Percentiles rank a stretch among this genome's conserved stretches.
Conservation (phyloP, 129 eudicot species). For the Glebionis coronaria region DNA sequence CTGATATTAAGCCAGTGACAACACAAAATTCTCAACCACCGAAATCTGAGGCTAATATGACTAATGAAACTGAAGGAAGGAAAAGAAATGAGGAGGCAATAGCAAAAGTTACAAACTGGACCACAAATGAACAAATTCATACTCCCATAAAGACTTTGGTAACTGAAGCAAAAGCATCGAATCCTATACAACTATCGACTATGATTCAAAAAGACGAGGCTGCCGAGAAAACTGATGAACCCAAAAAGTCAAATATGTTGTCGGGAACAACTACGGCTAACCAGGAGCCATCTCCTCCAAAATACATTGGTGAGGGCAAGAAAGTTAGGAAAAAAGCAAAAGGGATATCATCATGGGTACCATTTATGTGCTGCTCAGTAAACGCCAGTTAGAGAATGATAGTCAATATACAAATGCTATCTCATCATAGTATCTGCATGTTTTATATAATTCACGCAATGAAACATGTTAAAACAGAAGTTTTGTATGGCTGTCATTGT, state of each 20-base stretch:
- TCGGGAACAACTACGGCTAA: conserved; percentile 15
- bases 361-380: conserved; percentile 73
- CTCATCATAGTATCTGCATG: background rate
- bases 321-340: conserved; percentile 55
- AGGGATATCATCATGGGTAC: conserved; percentile 59
- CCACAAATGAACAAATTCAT: conserved; percentile 41
- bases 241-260: conserved; percentile 23
- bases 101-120: conserved; percentile 74
- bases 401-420: background rate
- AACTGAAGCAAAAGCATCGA: conserved; percentile 48
- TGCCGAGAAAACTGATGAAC: conserved; percentile 28
- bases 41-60: conserved; percentile 42
- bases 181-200: conserved; percentile 23
- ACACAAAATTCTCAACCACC: conserved; percentile 33
- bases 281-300: conserved; percentile 69
- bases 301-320: conserved; percentile 51
- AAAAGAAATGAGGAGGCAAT: conserved; percentile 67
- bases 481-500: background rate
- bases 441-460: background rate
- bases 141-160: conserved; percentile 51
- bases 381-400: conserved; percentile 20
- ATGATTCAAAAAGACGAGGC: conserved; percentile 33
- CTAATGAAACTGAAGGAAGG: conserved; percentile 48
- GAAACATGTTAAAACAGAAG: background rate
- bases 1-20: conserved; percentile 33